Conservation (phyloP, 805 yeast species). For the Millerozyma acaciae region DNA sequence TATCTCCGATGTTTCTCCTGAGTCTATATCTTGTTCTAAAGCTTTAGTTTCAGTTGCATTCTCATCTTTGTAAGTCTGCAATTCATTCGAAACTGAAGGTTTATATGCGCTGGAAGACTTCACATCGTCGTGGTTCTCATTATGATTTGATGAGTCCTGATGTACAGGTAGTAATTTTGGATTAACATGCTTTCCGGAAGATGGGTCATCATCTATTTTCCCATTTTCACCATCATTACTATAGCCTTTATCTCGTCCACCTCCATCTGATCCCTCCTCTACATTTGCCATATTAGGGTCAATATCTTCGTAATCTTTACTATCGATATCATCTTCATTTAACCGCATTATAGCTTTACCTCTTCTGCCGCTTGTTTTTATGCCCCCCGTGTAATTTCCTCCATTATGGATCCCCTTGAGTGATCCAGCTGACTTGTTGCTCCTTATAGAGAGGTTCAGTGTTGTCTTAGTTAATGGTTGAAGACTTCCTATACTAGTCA, state of each 20-base stretch:
- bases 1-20: neutral
- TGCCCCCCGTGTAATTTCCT: conserved; percentile 19
- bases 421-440: conserved; percentile 31
- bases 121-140: too few relatives aligned
- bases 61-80: neutral
- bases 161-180: too few relatives aligned
- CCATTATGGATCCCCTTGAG: conserved; percentile 24
- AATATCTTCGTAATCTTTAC: conserved; percentile 37
- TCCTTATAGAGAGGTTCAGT: conserved; percentile 27
- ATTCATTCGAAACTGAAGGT: too few relatives aligned
- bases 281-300: too few relatives aligned
- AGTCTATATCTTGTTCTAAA: neutral
- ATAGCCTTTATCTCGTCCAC: conserved; percentile 6
- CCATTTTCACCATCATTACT: neutral
- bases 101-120: too few relatives aligned
- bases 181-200: too few relatives aligned
- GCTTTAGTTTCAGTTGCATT: conserved; percentile 1
- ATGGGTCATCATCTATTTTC: neutral
- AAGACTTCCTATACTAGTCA: conserved; percentile 21
- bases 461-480: conserved; percentile 34
- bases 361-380: conserved; percentile 33
- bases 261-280: conserved; percentile 20
- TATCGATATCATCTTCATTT: conserved; percentile 31
- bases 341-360: conserved; percentile 37
- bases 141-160: too few relatives aligned